Percentiles rank a stretch among this genome's conserved stretches.
Conservation (phyloP, 495 filamentous ascomycete species). For the Xylaria palmicola region DNA sequence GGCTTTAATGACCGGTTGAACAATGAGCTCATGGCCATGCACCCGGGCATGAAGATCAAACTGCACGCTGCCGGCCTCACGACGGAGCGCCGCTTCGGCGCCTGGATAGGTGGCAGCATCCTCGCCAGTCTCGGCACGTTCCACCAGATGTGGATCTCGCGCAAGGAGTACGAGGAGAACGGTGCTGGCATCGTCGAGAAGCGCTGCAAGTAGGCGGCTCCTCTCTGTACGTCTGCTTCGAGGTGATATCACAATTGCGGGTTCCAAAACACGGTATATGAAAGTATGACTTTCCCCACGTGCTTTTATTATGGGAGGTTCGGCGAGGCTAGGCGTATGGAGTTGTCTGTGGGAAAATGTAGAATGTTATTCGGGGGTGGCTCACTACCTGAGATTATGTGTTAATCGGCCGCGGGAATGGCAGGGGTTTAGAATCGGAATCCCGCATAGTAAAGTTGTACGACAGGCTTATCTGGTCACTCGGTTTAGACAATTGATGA, state of each 20-base stretch:
- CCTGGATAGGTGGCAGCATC: constrained; percentile 97
- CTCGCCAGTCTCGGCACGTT: constrained; percentile 96
- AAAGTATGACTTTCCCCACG: constrained; percentile 3
- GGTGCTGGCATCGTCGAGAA: constrained; percentile 71
- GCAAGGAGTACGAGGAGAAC: constrained; percentile 79
- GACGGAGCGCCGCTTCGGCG: constrained; percentile 82
- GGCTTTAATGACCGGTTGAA: constrained; percentile 89
- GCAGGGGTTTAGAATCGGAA: not conserved
- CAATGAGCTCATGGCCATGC: constrained; percentile 73
- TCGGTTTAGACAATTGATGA: not conserved
- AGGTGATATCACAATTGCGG: constrained; percentile 6
- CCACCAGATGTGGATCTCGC: constrained; percentile 97
- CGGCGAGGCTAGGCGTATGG: too few relatives aligned
- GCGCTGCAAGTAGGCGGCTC: constrained; percentile 61
- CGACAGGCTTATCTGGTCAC: not conserved
- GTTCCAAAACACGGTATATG: constrained; percentile 7
- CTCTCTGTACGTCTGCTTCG: constrained; percentile 21
- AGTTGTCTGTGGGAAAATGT: constrained; percentile 12
- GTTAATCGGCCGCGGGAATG: not conserved
- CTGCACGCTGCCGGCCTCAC: constrained; percentile 82
- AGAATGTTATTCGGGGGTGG: not conserved
- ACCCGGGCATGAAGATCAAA: constrained; percentile 77
- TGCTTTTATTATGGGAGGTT: not conserved
- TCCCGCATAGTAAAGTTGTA: not conserved
- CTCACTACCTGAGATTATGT: not conserved